Base-by-base conservation (phyloP, 495 filamentous ascomycete genomes). In the Aspergillus campestris region DNA sequence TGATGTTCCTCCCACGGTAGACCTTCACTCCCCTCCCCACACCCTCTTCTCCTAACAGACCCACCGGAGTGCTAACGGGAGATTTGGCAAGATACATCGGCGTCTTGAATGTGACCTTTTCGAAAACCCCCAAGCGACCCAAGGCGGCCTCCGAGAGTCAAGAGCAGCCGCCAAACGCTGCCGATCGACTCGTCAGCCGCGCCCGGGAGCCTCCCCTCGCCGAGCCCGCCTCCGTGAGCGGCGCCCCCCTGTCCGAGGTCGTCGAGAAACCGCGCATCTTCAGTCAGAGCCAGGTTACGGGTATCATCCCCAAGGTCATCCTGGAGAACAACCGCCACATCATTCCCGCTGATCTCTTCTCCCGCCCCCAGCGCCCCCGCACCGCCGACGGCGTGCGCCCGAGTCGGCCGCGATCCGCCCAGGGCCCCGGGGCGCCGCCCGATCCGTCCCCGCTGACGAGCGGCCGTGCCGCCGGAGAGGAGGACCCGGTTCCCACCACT, bases 321-420 rank as follows among this genome's bases (percentile, higher is more conserved):
- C 87, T 98, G 48, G 90, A 89, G 46, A 89, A 97, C 55, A 98
- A 98, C 55, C 78, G 88, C 30, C 92, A 98, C 55, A 95, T 98
- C 46, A 84, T 98, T 33, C 94, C 92, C 6, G 81, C 86, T 12
- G 86, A 83, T 59, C 65, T 88, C 49, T 95, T 79, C 65, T 79
- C 53, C 11, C 56, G 46, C 9, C 45, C 51, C 8, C 58, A 67
- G 36, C 49, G 67, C 48, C 58, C 63, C 7, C 53, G 55, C 12
- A 56, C 65, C 1, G 43, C 61, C 1, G 58, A 66, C 45, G 53
- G 51, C 32, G 44, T 57, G 10, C 34, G 44, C 12, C 44, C 55
- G 15, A 42, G 31, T 27, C 45, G 49, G 14, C 50, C 52, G 7
- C 55, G 48, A 28, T 61, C 55, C 0, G 44, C 59, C 1, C 47